Conservation (phyloP, 1,284 basidiomycete genomes). For the Microbotryomycetes sp. region DNA sequence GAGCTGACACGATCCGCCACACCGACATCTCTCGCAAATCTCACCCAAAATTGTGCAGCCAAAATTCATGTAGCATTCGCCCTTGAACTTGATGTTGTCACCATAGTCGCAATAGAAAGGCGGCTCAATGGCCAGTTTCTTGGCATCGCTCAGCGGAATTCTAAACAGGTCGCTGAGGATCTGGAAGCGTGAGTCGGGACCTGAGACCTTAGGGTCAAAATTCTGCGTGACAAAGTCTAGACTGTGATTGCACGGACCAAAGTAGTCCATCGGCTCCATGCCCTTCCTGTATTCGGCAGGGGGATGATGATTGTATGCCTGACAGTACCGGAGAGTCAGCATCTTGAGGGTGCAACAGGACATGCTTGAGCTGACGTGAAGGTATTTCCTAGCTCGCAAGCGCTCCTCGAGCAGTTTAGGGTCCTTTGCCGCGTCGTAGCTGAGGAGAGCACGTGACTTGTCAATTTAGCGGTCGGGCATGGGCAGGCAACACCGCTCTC, state of each 20-base stretch:
- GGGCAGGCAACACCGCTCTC: not conserved
- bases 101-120: constrained; percentile 33
- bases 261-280: not conserved
- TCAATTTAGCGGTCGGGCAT: not conserved
- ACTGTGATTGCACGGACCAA: not conserved
- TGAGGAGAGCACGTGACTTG: not conserved
- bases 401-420: constrained; percentile 1
- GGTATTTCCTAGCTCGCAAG: not conserved
- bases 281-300: not conserved
- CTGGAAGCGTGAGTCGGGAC: not conserved
- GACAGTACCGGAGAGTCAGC: not conserved
- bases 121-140: constrained; percentile 31
- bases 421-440: constrained; percentile 5
- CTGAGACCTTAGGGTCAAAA: not conserved
- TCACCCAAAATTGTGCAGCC: constrained; percentile 27
- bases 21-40: constrained; percentile 5
- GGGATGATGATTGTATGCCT: constrained; percentile 2
- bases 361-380: constrained; percentile 1
- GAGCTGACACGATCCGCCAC: too few species aligned
- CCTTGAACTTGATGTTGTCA: constrained; percentile 25
- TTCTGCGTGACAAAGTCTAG: not conserved
- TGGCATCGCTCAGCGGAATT: constrained; percentile 18
- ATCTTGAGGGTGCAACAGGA: not conserved
- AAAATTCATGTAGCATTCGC: constrained; percentile 31
- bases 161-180: constrained; percentile 29